Percentiles rank a stretch among this genome's conserved stretches.
Evolutionary conservation across 768 basidiomycete genomes (phyloP).

Genomic region (Phlebiopsis flavidoalba): DNA sequence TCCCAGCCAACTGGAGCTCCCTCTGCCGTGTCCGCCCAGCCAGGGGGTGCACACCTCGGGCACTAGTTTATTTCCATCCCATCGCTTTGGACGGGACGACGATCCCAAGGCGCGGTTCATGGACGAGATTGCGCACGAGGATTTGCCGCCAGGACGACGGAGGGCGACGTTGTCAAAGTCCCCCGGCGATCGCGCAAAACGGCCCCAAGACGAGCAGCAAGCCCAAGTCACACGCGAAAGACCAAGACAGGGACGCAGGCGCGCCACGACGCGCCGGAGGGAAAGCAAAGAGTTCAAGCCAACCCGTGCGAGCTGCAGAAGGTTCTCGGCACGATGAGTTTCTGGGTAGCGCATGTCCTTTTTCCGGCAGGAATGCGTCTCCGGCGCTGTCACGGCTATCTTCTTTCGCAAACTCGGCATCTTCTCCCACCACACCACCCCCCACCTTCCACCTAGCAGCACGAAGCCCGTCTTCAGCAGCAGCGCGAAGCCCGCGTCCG

Average conservation of each 20-base stretch:
- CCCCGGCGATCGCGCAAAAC: conserved; percentile 60
- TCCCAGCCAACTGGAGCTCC: conserved; percentile 31
- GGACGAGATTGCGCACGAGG: conserved; percentile 82
- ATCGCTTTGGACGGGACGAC: conserved; percentile 91
- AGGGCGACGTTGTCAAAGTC: conserved; percentile 54
- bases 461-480: conserved; percentile 5
- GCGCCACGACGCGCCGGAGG: conserved; percentile 13
- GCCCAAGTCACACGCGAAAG: neutral
- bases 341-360: conserved; percentile 98
- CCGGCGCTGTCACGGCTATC: conserved; percentile 86
- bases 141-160: too few relatives aligned
- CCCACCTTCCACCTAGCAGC: neutral
- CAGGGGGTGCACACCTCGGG: conserved; percentile 47
- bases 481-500: neutral
- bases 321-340: conserved; percentile 72
- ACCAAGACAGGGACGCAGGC: conserved; percentile 5
- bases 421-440: conserved; percentile 14
- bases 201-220: conserved; percentile 32
- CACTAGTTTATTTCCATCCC: conserved; percentile 83
- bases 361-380: conserved; percentile 84
- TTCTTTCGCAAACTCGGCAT: conserved; percentile 78
- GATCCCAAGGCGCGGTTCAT: conserved; percentile 94
- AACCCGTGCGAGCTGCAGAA: conserved; percentile 50
- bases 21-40: conserved; percentile 44
- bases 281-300: conserved; percentile 23